Percentiles rank a stretch among this genome's conserved stretches.
phyloP scores from a whole-genome alignment of 2,329 filamentous ascomycete species.

The Fonsecaea pedrosoi region DNA sequence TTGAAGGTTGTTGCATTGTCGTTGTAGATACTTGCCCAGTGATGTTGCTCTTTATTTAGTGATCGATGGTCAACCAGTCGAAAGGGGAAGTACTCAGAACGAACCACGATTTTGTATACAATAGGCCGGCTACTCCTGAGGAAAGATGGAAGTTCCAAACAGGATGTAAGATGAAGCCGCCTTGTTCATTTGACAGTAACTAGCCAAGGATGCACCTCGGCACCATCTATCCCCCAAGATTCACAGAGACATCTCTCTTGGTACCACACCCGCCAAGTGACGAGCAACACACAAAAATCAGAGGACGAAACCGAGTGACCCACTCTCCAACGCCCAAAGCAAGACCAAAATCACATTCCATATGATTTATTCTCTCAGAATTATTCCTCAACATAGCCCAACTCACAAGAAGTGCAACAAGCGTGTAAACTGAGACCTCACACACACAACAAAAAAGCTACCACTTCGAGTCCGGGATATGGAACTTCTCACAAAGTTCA shows the following conservation, averaged over 20 bases:
- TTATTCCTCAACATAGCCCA: neutral
- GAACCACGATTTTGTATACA: neutral
- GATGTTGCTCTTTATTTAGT: neutral
- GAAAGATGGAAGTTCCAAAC: neutral
- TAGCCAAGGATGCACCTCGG: neutral
- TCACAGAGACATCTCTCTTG: neutral
- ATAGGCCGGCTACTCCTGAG: neutral
- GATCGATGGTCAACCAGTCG: neutral
- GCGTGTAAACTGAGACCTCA: neutral
- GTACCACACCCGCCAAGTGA: neutral
- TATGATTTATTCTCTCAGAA: neutral
- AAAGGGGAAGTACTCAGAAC: neutral
- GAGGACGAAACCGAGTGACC: neutral
- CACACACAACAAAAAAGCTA: neutral
- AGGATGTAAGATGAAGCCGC: neutral
- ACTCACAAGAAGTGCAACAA: slow-evolving; percentile 2
- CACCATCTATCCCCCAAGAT: neutral
- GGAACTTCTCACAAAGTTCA: slow-evolving; percentile 1
- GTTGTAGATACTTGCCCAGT: neutral
- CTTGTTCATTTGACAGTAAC: neutral
- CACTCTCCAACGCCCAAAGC: neutral
- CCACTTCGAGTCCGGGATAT: slow-evolving; percentile 5
- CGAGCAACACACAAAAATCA: neutral
- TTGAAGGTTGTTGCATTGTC: neutral
- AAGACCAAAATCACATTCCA: neutral